Percentiles rank a stretch among this genome's conserved stretches.
phyloP scores from a whole-genome alignment of 2,329 filamentous ascomycete species.

The Paraconiothyrium sp. region DNA sequence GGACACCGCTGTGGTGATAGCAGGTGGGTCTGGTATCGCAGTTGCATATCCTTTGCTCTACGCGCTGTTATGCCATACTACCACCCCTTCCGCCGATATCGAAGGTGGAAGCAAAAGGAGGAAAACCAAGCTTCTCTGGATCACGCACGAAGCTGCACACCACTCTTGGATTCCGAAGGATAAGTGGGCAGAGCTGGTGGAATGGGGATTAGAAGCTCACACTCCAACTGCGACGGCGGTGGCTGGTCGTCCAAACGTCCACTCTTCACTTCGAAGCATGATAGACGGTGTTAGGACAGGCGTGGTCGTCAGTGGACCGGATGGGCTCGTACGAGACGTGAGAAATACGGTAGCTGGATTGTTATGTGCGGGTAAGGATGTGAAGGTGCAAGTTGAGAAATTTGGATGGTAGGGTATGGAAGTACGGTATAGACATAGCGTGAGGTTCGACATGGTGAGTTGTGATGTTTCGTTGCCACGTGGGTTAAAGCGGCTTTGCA shows the following conservation, averaged over 20 bases:
- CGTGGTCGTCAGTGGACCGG: conserved; percentile 70
- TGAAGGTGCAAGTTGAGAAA: conserved; percentile 70
- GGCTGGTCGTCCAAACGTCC: conserved; percentile 64
- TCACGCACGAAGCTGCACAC: conserved; percentile 65
- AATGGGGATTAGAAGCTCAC: conserved; percentile 61
- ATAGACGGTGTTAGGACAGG: conserved; percentile 51
- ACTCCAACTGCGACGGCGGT: conserved; percentile 65
- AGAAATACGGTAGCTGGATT: conserved; percentile 66
- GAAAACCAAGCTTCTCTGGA: conserved; percentile 66
- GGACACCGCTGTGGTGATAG: conserved; percentile 64
- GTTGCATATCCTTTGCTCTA: conserved; percentile 70
- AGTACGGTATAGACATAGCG: no score
- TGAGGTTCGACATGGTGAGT: neutral
- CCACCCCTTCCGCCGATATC: conserved; percentile 27
- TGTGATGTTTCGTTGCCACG: neutral
- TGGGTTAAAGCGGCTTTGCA: conserved; percentile 19
- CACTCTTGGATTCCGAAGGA: conserved; percentile 63
- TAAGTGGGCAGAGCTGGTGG: conserved; percentile 60
- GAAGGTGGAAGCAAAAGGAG: conserved; percentile 22
- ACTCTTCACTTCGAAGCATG: conserved; percentile 54
- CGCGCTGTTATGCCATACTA: conserved; percentile 53
- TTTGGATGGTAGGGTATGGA: conserved; percentile 67
- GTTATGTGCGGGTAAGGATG: conserved; percentile 58
- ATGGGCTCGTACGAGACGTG: conserved; percentile 68
- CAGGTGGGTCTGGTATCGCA: conserved; percentile 72